phyloP scores from a whole-genome alignment of 2,329 filamentous ascomycete genomes.

The Trichoderma brevicompactum region DNA sequence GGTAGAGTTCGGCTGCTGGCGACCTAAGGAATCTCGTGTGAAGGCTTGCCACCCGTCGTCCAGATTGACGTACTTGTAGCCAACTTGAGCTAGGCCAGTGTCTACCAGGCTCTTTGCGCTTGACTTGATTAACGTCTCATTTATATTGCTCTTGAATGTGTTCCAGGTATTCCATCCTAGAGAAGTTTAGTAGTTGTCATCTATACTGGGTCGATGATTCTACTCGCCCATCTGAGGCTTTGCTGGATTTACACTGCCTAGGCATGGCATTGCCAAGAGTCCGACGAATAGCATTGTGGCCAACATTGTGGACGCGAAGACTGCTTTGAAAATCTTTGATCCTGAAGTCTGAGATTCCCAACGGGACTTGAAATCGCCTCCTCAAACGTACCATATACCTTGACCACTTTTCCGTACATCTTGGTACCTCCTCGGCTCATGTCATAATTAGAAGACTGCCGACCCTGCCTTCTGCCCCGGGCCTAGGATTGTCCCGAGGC shows the following conservation, averaged over 20 bases:
- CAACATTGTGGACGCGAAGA: background rate
- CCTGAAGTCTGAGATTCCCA: background rate
- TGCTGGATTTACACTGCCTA: background rate
- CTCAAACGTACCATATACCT: background rate
- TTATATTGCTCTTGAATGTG: constrained; percentile 6
- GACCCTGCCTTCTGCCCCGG: background rate
- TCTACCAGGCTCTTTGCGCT: background rate
- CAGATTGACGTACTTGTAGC: constrained; percentile 5
- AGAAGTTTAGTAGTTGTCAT: background rate
- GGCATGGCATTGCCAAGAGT: background rate
- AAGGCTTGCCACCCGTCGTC: constrained; percentile 11
- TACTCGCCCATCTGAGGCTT: constrained; percentile 1
- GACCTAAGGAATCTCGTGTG: constrained; percentile 6
- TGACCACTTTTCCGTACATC: background rate
- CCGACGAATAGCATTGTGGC: background rate
- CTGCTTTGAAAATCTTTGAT: background rate
- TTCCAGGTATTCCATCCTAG: constrained; percentile 1
- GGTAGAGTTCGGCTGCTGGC: constrained; percentile 2
- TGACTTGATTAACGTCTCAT: constrained; percentile 1
- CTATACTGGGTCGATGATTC: background rate
- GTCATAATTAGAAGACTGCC: background rate
- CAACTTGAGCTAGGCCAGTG: background rate
- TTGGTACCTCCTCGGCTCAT: background rate
- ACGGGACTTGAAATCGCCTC: background rate
- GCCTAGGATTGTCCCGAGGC: background rate